Evolutionary conservation across 768 basidiomycete genomes (phyloP), one percentile per base, ranked within the genome.

Genomic region (Chalciporus sphaerocephalus): DNA sequence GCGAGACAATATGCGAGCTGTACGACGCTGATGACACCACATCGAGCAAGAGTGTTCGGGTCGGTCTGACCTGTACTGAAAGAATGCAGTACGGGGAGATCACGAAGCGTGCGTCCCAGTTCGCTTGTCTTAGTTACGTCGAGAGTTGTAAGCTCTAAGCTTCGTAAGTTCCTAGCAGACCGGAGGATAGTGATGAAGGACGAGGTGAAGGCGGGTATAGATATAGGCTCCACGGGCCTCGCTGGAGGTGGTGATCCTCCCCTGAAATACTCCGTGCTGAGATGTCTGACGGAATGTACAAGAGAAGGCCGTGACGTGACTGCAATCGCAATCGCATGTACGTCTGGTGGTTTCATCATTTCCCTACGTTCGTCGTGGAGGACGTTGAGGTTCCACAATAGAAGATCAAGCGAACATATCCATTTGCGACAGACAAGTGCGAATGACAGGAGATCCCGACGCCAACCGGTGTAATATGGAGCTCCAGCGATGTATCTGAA

Each of bases 1-100:
- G 28, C n/a, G 28, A 50, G 23, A 40, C 40, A 46, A 8, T 24
- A 17, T 5, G 44, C 30, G 12, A 50, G 36, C 24, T 42, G 35
- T 5, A 5, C 15, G 1, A 38, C 20, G 4, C 13, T 30, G 48
- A 50, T n/a, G 15, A 7, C 30, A n/a, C 30, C 30, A 32, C 30
- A 32, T 32, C 30, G 30, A 32, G 30, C 30, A 8, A 6, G 13
- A 32, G 13, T 6, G 3, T 32, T n/a, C 7, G 15, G 30, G 13
- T 32, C n/a, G 15, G 6, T 5, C 12, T 32, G 13, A 15, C 30
- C 30, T 32, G 30, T 32, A n/a, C 30, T 32, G 30, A 32, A 32
- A n/a, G 30, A 15, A n/a, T 32, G 30, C 3, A 32, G 30, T 32
- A n/a, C 13, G 30, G 30, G 30, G 8, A 32, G 13, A 15, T 32